Evolutionary conservation across 441 rosid genomes (phyloP), one percentile per base, ranked within the genome.

Genomic region (Gossypium gossypioides): DNA sequence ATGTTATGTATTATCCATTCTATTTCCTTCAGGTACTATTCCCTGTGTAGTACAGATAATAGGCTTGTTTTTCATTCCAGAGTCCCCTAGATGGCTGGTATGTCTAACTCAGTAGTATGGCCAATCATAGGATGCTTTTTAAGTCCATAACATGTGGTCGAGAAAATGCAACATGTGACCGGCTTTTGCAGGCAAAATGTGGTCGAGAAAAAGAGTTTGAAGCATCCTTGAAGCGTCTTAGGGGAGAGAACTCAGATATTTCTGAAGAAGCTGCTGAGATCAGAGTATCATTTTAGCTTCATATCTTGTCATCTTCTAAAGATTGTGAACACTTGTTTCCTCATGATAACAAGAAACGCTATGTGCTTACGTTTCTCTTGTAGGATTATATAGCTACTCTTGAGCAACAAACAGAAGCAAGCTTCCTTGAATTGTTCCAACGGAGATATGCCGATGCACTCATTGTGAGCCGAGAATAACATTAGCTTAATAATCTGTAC

Each of bases 61-160:
- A 19, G 84, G 83, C 42, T 15, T 79, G 54, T 77, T 77, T 55
- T 73, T 83, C 73, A 77, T 83, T 56, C 81, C 83, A 4, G 86
- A 79, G 58, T 83, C 83, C n/a, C 82, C 84, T 16, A 81, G 86
- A 66, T 83, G 84, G 86, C 64, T 83, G 78, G 84, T 83, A 67
- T 77, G 82, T 71, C 58, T 59, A 2, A 19, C 25, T 64, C 3
- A 51, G 13, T 57, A 4, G 16, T 66, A 7, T 65, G 22, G 19
- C 55, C 21, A 44, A 15, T 42, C 7, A 7, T 60, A 0, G 59
- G 57, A 55, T 6, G 72, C 15, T 46, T 3, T 72, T 16, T 15
- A 6, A 55, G 42, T 29, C 6, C 24, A 42, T 34, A 63, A 52
- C 46, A 64, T 66, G 46, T 55, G 44, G 44, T 40, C 44, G 12